A percentile compares a stretch with the other conserved stretches of the same genome.
Evolutionary conservation across 1,139 yeast species (phyloP).

Genomic region (Sugiyamaella grinbergsii): DNA sequence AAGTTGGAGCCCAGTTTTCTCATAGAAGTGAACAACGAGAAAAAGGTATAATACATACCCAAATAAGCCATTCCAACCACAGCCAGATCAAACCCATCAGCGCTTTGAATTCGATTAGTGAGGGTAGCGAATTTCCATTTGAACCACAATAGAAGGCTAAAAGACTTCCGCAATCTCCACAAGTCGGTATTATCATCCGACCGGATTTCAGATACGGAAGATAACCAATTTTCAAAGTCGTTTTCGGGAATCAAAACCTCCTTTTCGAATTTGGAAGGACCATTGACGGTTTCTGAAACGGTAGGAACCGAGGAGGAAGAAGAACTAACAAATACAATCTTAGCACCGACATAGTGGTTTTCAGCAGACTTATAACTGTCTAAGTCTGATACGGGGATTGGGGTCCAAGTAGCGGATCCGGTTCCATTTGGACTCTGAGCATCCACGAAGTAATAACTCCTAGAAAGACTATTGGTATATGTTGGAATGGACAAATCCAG

Average conservation of each 20-base stretch:
- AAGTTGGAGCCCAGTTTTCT: constrained; percentile 76
- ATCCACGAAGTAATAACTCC: constrained; percentile 15
- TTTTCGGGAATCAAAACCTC: constrained; percentile 49
- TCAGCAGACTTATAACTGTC: constrained; percentile 2
- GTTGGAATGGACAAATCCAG: constrained; percentile 73
- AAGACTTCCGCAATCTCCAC: constrained; percentile 63
- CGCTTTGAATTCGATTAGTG: constrained; percentile 61
- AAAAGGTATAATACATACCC: constrained; percentile 87
- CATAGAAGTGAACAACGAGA: constrained; percentile 80
- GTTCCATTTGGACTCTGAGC: constrained; percentile 5
- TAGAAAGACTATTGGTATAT: constrained; percentile 26
- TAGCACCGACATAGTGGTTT: constrained; percentile 29
- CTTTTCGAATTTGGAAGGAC: constrained; percentile 42
- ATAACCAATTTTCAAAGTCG: constrained; percentile 42
- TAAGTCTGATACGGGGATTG: constrained; percentile 9
- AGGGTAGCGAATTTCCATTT: constrained; percentile 51
- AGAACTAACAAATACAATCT: constrained; percentile 33
- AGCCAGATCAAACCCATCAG: constrained; percentile 85
- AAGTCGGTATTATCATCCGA: constrained; percentile 58
- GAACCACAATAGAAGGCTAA: constrained; percentile 65
- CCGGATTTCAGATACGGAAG: constrained; percentile 43
- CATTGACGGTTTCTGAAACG: constrained; percentile 25
- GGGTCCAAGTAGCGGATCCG: constrained; percentile 14
- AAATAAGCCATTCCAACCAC: constrained; percentile 79
- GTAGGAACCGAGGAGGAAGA: constrained; percentile 14